Evolutionary conservation across 2,329 filamentous ascomycete genomes (phyloP).

Genomic region (Phialemoniopsis sp.): DNA sequence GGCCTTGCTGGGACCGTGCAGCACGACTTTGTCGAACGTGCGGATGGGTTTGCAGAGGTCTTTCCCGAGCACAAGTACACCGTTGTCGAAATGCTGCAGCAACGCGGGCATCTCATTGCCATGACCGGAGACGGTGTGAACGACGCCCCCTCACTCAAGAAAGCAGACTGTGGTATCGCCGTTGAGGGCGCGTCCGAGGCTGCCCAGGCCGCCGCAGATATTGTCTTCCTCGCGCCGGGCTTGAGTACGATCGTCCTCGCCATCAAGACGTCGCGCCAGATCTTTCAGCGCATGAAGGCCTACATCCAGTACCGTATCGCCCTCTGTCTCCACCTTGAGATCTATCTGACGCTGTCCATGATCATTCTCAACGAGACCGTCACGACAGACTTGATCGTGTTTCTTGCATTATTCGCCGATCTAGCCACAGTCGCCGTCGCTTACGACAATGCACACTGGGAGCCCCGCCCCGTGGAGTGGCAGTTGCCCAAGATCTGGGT

Average conservation of each 20-base stretch:
- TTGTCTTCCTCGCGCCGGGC: constrained; percentile 71
- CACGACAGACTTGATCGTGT: constrained; percentile 69
- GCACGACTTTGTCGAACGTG: constrained; percentile 72
- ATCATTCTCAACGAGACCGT: constrained; percentile 63
- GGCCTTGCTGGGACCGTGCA: constrained; percentile 69
- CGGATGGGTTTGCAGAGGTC: constrained; percentile 70
- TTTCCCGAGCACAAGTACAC: constrained; percentile 76
- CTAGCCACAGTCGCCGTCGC: constrained; percentile 74
- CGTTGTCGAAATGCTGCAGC: constrained; percentile 70
- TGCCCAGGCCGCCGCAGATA: constrained; percentile 68
- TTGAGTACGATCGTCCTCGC: constrained; percentile 67
- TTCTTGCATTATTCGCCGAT: constrained; percentile 76
- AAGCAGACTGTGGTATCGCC: constrained; percentile 68
- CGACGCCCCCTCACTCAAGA: constrained; percentile 70
- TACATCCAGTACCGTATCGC: constrained; percentile 77
- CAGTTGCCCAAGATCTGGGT: constrained; percentile 79
- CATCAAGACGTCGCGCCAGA: constrained; percentile 71
- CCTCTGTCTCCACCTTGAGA: constrained; percentile 68
- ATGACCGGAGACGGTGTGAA: constrained; percentile 78
- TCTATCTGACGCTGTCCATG: constrained; percentile 56
- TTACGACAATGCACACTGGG: constrained; percentile 75
- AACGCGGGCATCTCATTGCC: constrained; percentile 64
- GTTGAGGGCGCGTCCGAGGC: constrained; percentile 70
- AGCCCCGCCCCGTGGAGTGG: constrained; percentile 74
- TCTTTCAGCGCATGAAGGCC: constrained; percentile 75